Evolutionary conservation across 495 filamentous ascomycete genomes (phyloP).

Genomic region (Corynascus novoguineensis): DNA sequence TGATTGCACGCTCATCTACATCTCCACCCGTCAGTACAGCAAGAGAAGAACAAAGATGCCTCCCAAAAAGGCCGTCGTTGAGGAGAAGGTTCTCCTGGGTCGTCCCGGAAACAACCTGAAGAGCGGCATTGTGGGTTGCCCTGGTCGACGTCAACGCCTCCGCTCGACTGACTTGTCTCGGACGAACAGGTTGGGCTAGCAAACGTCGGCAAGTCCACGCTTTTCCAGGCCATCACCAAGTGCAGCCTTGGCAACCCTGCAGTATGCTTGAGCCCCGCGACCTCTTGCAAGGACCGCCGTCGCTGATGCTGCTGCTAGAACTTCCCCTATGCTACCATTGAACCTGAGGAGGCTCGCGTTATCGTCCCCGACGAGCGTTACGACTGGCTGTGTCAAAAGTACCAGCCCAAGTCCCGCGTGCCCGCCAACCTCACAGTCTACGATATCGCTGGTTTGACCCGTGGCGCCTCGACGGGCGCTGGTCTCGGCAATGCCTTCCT

Average conservation of each 20-base stretch:
- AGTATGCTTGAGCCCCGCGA: constrained; percentile 42
- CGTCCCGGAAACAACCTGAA: constrained; percentile 97
- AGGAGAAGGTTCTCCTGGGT: constrained; percentile 81
- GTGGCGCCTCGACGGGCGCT: constrained; percentile 93
- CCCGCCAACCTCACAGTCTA: constrained; percentile 98
- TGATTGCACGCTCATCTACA: constrained; percentile 41
- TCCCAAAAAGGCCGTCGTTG: constrained; percentile 67
- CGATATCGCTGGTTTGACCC: constrained; percentile 96
- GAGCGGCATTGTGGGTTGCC: constrained; percentile 91
- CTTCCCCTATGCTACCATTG: constrained; percentile 98
- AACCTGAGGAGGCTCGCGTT: constrained; percentile 96
- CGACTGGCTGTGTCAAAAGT: constrained; percentile 92
- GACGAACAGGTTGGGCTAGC: constrained; percentile 82
- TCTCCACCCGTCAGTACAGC: constrained; percentile 46
- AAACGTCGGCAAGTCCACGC: constrained; percentile 98
- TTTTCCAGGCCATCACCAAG: constrained; percentile 99
- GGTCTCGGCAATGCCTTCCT: constrained; percentile 98
- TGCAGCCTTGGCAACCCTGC: constrained; percentile 96
- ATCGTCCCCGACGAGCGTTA: constrained; percentile 95
- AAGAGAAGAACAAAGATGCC: constrained; percentile 60
- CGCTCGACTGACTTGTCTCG: constrained; percentile 25
- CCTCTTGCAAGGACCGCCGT: constrained; percentile 18
- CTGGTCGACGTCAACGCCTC: constrained; percentile 16
- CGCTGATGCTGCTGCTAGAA: constrained; percentile 52
- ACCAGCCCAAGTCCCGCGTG: constrained; percentile 92